A percentile compares a stretch with the other conserved stretches of the same genome.
Conservation (phyloP, 441 rosid species). For the Gossypium schwendimanii region DNA sequence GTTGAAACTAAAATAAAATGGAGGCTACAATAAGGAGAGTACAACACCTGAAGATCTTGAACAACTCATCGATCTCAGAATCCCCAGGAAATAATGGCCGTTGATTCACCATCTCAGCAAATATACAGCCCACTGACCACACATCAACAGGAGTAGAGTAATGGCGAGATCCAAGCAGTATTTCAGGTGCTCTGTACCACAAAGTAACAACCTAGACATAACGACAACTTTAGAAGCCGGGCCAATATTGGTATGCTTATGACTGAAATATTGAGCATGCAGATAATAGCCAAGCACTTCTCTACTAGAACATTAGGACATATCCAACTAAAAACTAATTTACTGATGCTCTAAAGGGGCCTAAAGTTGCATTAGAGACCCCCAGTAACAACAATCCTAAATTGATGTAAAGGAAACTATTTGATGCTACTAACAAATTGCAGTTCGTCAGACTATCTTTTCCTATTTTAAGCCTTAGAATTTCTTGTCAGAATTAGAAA, state of each 20-base stretch:
- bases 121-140: slow-evolving; percentile 99
- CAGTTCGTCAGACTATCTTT: background rate
- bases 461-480: background rate
- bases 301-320: background rate
- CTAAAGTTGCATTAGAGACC: slow-evolving; percentile 4
- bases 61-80: slow-evolving; percentile 92
- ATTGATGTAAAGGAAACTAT: background rate
- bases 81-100: slow-evolving; percentile 91
- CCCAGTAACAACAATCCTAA: background rate
- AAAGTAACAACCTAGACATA: slow-evolving; percentile 78
- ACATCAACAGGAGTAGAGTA: slow-evolving; percentile 97
- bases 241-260: background rate
- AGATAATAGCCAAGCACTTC: background rate
- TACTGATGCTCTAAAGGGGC: background rate
- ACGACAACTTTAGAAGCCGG: background rate
- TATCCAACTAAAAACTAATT: background rate
- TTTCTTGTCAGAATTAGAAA: background rate
- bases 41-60: slow-evolving; percentile 86
- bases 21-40: background rate
- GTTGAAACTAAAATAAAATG: background rate
- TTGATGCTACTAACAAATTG: background rate
- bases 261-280: background rate
- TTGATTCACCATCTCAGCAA: slow-evolving; percentile 97
- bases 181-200: slow-evolving; percentile 99
- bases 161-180: slow-evolving; percentile 91